These are phyloP conservation scores for Fragilaria radians DNA, from an alignment of 108 stramenopile genomes.

Conservation along the genomic window DNA sequence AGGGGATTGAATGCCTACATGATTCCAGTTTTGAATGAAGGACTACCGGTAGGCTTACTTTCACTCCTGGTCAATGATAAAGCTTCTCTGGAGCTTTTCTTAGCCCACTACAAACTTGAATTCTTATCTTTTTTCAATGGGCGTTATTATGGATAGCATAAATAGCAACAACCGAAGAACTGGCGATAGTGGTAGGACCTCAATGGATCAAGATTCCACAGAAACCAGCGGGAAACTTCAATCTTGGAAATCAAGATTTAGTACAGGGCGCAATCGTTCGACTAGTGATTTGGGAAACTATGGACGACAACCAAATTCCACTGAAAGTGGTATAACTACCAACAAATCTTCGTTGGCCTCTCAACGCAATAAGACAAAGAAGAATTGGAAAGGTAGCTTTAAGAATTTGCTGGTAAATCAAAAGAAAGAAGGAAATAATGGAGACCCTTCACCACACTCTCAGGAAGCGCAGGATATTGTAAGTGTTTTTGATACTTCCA, in stretches of 20 bases:
- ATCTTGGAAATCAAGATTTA: not conserved
- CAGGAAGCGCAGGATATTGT: not conserved
- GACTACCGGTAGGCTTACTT: too few species aligned
- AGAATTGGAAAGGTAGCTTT: not conserved
- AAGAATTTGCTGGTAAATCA: not conserved
- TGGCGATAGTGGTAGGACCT: too few species aligned
- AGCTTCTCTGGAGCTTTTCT: too few species aligned
- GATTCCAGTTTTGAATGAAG: too few species aligned
- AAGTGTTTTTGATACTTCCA: not conserved
- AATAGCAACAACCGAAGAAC: too few species aligned
- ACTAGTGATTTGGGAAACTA: not conserved
- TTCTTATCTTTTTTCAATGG: too few species aligned
- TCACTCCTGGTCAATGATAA: too few species aligned
- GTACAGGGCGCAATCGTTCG: not conserved
- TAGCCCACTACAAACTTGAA: too few species aligned
- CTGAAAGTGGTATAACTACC: not conserved
- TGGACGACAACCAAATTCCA: not conserved
- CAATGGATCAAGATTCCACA: too few species aligned
- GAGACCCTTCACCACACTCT: not conserved
- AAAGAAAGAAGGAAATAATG: not conserved
- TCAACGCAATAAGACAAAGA: not conserved
- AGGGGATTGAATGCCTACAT: too few species aligned
- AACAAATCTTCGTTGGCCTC: not conserved
- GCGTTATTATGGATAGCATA: too few species aligned
- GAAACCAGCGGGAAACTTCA: not conserved